Conservation (phyloP, 176 grass and related monocot genomes). For the Tillandsia fasciculata region DNA sequence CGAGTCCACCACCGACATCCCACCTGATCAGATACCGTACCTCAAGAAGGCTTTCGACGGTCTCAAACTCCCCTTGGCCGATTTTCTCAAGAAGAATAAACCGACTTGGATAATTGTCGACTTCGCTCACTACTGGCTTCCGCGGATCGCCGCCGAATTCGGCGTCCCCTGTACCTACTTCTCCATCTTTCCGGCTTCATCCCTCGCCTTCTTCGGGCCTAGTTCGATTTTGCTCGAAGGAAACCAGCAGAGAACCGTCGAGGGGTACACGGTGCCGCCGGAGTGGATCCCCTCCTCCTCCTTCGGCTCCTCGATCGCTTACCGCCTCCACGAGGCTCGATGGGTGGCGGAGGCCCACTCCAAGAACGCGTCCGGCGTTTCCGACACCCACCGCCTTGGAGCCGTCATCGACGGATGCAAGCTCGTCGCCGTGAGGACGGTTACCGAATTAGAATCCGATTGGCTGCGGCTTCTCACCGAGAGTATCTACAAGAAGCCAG, state of each 20-base stretch:
- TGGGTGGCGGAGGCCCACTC: background rate
- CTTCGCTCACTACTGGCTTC: slow-evolving; percentile 31
- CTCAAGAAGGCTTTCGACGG: slow-evolving; percentile 49
- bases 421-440: slow-evolving; percentile 26
- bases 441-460: slow-evolving; percentile 23
- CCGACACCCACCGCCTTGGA: background rate
- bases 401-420: background rate
- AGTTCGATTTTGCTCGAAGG: background rate
- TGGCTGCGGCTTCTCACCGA: slow-evolving; percentile 21
- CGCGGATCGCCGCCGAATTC: slow-evolving; percentile 21
- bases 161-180: slow-evolving; percentile 18
- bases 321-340: slow-evolving; percentile 6
- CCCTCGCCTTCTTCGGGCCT: background rate
- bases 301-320: slow-evolving; percentile 1
- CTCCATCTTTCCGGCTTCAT: background rate
- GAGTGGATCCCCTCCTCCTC: slow-evolving; percentile 16
- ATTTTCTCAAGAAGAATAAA: slow-evolving; percentile 7
- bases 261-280: slow-evolving; percentile 12
- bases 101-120: slow-evolving; percentile 40
- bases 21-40: slow-evolving; percentile 8
- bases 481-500: slow-evolving; percentile 12
- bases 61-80: slow-evolving; percentile 7
- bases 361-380: slow-evolving; percentile 10
- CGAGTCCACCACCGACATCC: slow-evolving; percentile 37
- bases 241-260: background rate